Evolutionary conservation across 441 rosid species (phyloP).

Genomic region (Capsella rubella): DNA sequence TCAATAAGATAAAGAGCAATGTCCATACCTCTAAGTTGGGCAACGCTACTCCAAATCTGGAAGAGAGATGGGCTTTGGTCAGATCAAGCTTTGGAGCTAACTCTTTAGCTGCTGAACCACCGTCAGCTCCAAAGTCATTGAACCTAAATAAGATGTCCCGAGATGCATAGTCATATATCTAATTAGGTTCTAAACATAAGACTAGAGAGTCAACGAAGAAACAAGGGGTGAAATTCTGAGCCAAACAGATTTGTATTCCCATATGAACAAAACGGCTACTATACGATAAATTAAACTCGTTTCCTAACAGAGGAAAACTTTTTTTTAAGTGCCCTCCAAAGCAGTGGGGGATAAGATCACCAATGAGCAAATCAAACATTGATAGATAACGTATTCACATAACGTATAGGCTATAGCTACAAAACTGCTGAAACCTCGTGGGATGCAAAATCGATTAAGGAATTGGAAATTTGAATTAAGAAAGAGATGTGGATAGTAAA

Average conservation of each 20-base stretch:
- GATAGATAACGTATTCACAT: conserved; percentile 1
- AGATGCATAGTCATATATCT: background rate
- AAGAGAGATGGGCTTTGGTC: conserved; percentile 55
- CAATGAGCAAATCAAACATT: conserved; percentile 20
- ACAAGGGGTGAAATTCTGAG: background rate
- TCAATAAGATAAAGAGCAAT: background rate
- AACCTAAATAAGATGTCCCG: conserved; percentile 46
- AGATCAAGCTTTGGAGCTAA: conserved; percentile 60
- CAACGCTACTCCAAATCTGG: conserved; percentile 53
- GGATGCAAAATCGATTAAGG: background rate
- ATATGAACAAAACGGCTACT: no score
- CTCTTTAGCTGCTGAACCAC: conserved; percentile 73
- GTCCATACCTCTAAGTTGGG: conserved; percentile 61
- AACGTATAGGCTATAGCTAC: background rate
- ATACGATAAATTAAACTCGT: no score
- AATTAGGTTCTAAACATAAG: conserved; percentile 2
- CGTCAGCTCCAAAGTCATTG: conserved; percentile 69
- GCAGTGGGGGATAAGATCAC: background rate
- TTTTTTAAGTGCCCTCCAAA: background rate
- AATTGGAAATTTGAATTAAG: background rate
- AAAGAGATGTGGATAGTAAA: conserved; percentile 21
- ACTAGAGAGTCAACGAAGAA: background rate
- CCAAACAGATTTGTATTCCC: background rate
- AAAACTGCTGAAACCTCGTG: background rate
- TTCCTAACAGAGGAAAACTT: no score